Evolutionary conservation across 805 yeast genomes (phyloP).

Genomic region (Suhomyces canberraensis): DNA sequence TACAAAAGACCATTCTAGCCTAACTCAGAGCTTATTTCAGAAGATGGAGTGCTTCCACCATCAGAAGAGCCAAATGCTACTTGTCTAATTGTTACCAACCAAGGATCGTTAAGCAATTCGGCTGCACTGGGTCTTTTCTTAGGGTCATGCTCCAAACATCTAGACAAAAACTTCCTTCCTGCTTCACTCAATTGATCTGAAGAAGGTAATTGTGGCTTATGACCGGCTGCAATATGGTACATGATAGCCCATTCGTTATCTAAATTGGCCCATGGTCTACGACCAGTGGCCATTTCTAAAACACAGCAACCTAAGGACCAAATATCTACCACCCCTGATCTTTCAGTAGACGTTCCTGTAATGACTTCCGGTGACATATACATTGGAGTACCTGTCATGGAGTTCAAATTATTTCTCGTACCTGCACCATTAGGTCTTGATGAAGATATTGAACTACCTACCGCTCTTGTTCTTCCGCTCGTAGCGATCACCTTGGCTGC

Average conservation of each 20-base stretch:
- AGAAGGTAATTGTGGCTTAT: slow-evolving; percentile 79
- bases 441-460: neutral
- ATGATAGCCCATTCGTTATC: slow-evolving; percentile 98
- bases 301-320: slow-evolving; percentile 98
- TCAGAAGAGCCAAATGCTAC: slow-evolving; percentile 55
- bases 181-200: slow-evolving; percentile 70
- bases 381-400: slow-evolving; percentile 95
- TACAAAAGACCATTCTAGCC: too few relatives aligned
- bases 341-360: slow-evolving; percentile 64
- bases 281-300: slow-evolving; percentile 93
- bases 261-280: slow-evolving; percentile 92
- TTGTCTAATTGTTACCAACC: slow-evolving; percentile 74
- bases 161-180: slow-evolving; percentile 68
- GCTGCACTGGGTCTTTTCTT: slow-evolving; percentile 75
- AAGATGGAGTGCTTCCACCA: slow-evolving; percentile 32
- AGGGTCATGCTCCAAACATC: slow-evolving; percentile 83
- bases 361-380: slow-evolving; percentile 98
- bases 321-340: slow-evolving; percentile 72
- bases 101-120: slow-evolving; percentile 82
- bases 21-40: slow-evolving; percentile 25
- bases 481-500: slow-evolving; percentile 89
- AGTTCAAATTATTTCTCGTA: slow-evolving; percentile 28
- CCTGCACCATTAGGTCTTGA: neutral
- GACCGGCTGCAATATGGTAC: slow-evolving; percentile 97
- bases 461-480: slow-evolving; percentile 44